Conservation (phyloP, 257 asterid genomes). For the Leptodermis oblonga region DNA sequence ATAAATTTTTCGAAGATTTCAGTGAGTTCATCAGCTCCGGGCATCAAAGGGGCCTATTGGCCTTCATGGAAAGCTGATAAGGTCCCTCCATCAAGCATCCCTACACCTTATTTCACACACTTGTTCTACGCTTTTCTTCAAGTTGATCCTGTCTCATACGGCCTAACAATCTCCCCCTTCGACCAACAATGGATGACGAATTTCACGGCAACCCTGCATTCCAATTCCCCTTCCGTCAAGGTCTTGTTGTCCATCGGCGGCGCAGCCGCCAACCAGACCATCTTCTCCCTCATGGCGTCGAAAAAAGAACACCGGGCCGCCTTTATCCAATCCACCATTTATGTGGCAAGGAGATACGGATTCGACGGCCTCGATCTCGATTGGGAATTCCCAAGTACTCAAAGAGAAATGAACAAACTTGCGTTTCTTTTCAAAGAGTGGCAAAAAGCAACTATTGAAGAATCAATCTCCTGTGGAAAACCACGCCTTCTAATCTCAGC, state of each 20-base stretch:
- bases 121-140: slow-evolving; percentile 42
- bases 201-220: slow-evolving; percentile 43
- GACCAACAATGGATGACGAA: slow-evolving; percentile 32
- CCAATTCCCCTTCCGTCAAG: slow-evolving; percentile 14
- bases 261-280: slow-evolving; percentile 21
- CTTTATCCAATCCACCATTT: slow-evolving; percentile 51
- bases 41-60: slow-evolving; percentile 9
- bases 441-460: slow-evolving; percentile 3
- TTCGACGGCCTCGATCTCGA: slow-evolving; percentile 67
- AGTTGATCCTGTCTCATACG: slow-evolving; percentile 38
- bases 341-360: slow-evolving; percentile 32
- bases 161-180: slow-evolving; percentile 28
- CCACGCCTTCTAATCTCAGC: slow-evolving; percentile 43
- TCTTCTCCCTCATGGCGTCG: slow-evolving; percentile 20
- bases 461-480: slow-evolving; percentile 21
- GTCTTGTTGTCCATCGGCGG: slow-evolving; percentile 59
- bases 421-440: slow-evolving; percentile 32
- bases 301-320: slow-evolving; percentile 28
- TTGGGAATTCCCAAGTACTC: slow-evolving; percentile 47
- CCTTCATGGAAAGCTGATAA: slow-evolving; percentile 6
- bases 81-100: slow-evolving; percentile 30
- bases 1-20: slow-evolving; percentile 10
- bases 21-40: slow-evolving; percentile 6
- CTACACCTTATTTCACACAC: slow-evolving; percentile 47
- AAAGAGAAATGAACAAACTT: slow-evolving; percentile 44